These are phyloP conservation scores for Scheffersomyces parashehatae DNA, from an alignment of 1,139 yeast genomes.

Conservation along the genomic window DNA sequence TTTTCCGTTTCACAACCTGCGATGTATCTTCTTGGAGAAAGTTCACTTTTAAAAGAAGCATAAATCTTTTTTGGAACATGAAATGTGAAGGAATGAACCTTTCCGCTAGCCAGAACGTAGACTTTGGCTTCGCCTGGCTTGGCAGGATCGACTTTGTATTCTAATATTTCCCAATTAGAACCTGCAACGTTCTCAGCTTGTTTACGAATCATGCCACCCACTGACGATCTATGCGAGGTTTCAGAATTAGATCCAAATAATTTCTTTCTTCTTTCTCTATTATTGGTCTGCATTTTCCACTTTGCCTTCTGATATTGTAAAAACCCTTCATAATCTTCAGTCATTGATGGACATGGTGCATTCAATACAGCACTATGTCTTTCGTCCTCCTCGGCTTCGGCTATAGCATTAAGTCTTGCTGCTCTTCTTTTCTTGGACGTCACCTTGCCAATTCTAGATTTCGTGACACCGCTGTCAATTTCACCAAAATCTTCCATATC, in stretches of 20 bases:
- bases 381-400: conserved; percentile 46
- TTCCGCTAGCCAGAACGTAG: conserved; percentile 65
- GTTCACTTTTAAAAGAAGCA: conserved; percentile 61
- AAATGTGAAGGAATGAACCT: conserved; percentile 71
- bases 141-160: conserved; percentile 57
- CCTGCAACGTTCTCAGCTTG: conserved; percentile 81
- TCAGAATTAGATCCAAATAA: conserved; percentile 71
- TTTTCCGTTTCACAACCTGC: conserved; percentile 60
- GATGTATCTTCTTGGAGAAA: conserved; percentile 45
- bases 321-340: conserved; percentile 75
- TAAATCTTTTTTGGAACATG: conserved; percentile 74
- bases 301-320: conserved; percentile 77
- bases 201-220: conserved; percentile 68
- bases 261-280: conserved; percentile 69
- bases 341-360: conserved; percentile 68
- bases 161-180: conserved; percentile 82
- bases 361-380: conserved; percentile 46
- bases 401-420: conserved; percentile 18
- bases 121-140: conserved; percentile 79
- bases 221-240: conserved; percentile 48
- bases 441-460: conserved; percentile 52
- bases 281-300: conserved; percentile 77
- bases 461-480: conserved; percentile 20
- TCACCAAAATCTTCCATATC: conserved; percentile 83
- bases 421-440: conserved; percentile 42